Evolutionary conservation across 176 grass and related monocot species (phyloP).

Genomic region (Oryza australiensis): DNA sequence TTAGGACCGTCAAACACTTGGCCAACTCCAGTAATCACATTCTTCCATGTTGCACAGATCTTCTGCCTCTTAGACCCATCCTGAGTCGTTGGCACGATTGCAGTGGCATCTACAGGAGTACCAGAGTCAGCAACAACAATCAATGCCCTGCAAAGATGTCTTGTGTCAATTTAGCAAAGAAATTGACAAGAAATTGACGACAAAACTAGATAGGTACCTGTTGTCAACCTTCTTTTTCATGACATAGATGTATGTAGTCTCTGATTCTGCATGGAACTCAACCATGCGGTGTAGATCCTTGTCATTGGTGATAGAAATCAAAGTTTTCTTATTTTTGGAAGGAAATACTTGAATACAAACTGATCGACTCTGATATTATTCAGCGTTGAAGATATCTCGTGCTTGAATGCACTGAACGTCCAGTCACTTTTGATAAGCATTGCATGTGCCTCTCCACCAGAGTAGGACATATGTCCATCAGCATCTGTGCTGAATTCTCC

Average conservation of each 20-base stretch:
- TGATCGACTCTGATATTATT: slow-evolving; percentile 56
- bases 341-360: slow-evolving; percentile 87
- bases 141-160: slow-evolving; percentile 47
- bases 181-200: neutral
- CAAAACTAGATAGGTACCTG: slow-evolving; percentile 49
- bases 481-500: slow-evolving; percentile 75
- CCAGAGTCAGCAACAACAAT: slow-evolving; percentile 54
- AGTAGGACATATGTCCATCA: slow-evolving; percentile 87
- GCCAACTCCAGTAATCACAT: slow-evolving; percentile 82
- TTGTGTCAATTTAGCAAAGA: slow-evolving; percentile 29
- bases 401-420: slow-evolving; percentile 59
- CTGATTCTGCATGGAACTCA: slow-evolving; percentile 81
- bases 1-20: slow-evolving; percentile 87
- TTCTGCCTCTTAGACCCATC: slow-evolving; percentile 79
- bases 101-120: slow-evolving; percentile 54
- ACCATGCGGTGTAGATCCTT: slow-evolving; percentile 92
- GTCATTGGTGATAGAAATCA: slow-evolving; percentile 95
- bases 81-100: slow-evolving; percentile 34
- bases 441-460: slow-evolving; percentile 92
- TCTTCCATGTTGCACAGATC: slow-evolving; percentile 71
- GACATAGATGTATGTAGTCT: slow-evolving; percentile 80
- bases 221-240: slow-evolving; percentile 83
- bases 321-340: slow-evolving; percentile 84
- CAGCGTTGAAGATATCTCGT: slow-evolving; percentile 81
- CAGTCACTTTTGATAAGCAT: slow-evolving; percentile 73